These are phyloP conservation scores for Aspergillus versicolor DNA, from an alignment of 2,329 filamentous ascomycete species.

Conservation along the genomic window DNA sequence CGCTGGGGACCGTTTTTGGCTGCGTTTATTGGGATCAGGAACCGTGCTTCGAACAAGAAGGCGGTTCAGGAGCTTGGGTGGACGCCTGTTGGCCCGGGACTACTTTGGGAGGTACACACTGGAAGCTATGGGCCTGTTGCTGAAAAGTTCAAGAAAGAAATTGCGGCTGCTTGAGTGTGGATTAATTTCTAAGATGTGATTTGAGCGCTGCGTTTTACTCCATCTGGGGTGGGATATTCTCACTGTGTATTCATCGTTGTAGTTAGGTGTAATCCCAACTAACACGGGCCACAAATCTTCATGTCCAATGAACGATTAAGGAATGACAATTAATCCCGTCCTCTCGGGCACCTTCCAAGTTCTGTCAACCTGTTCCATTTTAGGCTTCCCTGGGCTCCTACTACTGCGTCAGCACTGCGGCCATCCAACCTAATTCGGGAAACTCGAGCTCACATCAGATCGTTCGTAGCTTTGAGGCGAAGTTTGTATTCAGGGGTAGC, in stretches of 20 bases:
- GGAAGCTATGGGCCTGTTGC: slow-evolving; percentile 22
- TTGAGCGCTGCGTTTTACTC: background rate
- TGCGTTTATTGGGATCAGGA: slow-evolving; percentile 25
- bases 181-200: background rate
- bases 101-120: slow-evolving; percentile 31
- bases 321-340: too few relatives aligned
- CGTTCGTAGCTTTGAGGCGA: too few relatives aligned
- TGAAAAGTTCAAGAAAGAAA: slow-evolving; percentile 10
- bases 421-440: too few relatives aligned
- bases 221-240: background rate
- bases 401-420: too few relatives aligned
- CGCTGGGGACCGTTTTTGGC: slow-evolving; percentile 34
- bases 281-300: too few relatives aligned
- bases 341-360: too few relatives aligned
- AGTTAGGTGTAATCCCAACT: background rate
- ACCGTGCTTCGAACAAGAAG: slow-evolving; percentile 36
- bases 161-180: background rate
- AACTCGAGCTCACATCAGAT: too few relatives aligned
- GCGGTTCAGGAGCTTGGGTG: slow-evolving; percentile 40
- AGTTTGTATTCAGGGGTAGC: too few relatives aligned
- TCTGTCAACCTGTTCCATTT: too few relatives aligned
- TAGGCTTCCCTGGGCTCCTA: too few relatives aligned
- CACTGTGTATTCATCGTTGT: background rate
- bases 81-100: slow-evolving; percentile 23
- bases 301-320: too few relatives aligned